Evolutionary conservation across 179 eudicot genomes (phyloP).

Genomic region (Beta macrorhiza): DNA sequence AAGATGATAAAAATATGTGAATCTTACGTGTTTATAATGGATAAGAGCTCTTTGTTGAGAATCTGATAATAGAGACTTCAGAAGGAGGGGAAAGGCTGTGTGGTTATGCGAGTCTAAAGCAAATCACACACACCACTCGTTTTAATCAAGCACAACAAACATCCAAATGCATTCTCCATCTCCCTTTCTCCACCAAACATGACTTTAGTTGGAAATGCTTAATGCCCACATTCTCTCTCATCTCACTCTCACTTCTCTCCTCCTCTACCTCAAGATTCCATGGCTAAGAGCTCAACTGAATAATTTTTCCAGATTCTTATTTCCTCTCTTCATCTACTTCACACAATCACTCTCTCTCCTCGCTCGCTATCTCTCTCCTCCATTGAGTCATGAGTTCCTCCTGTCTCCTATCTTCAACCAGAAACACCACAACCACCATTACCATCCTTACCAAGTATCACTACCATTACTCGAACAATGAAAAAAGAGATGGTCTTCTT

Average conservation of each 20-base stretch:
- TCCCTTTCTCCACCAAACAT: slow-evolving; percentile 34
- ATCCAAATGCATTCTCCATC: slow-evolving; percentile 42
- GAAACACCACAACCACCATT: slow-evolving; percentile 39
- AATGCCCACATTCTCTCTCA: slow-evolving; percentile 27
- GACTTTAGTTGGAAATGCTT: slow-evolving; percentile 22
- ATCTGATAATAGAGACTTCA: slow-evolving; percentile 35
- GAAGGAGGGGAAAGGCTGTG: background rate
- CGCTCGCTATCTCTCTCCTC: background rate
- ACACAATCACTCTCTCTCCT: background rate
- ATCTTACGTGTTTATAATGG: slow-evolving; percentile 18
- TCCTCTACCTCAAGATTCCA: slow-evolving; percentile 42
- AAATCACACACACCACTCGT: slow-evolving; percentile 47
- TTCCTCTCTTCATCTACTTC: slow-evolving; percentile 12
- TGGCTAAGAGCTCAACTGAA: slow-evolving; percentile 51
- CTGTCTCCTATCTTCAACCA: slow-evolving; percentile 50
- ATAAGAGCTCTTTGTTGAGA: slow-evolving; percentile 26
- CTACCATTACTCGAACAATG: slow-evolving; percentile 22
- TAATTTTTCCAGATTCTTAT: slow-evolving; percentile 36
- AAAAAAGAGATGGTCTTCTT: slow-evolving; percentile 19
- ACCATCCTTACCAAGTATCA: slow-evolving; percentile 24
- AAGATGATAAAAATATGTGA: slow-evolving; percentile 4
- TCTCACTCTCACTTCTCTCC: slow-evolving; percentile 15
- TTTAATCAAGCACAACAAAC: slow-evolving; percentile 30
- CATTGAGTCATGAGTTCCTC: slow-evolving; percentile 54
- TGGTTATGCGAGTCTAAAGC: slow-evolving; percentile 28